Percentiles rank a stretch among this genome's conserved stretches.
These are phyloP conservation scores for Hyaloscypha hepaticicola DNA, from an alignment of 495 filamentous ascomycete species.

Conservation along the genomic window DNA sequence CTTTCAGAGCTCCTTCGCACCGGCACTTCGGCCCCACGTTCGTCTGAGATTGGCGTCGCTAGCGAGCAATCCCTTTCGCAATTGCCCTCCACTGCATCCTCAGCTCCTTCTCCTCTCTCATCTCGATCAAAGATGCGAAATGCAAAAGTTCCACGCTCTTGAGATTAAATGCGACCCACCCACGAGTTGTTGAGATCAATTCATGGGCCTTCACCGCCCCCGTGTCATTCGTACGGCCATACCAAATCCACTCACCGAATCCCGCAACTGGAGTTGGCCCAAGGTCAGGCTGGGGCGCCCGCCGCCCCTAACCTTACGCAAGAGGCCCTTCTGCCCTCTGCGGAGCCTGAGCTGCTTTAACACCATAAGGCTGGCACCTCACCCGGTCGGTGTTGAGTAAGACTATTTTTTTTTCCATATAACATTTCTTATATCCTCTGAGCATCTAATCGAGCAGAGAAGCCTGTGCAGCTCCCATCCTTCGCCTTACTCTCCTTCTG, in stretches of 20 bases:
- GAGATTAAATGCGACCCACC: neutral
- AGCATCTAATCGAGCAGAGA: neutral
- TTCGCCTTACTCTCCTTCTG: neutral
- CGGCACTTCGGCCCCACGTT: neutral
- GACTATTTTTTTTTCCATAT: neutral
- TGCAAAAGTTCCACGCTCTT: neutral
- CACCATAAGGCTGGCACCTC: neutral
- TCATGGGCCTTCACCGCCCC: neutral
- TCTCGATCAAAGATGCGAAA: neutral
- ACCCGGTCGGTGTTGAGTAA: neutral
- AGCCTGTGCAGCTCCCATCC: neutral
- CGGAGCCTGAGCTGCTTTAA: constrained; percentile 4
- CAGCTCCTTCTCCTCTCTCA: neutral
- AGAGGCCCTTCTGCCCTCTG: neutral
- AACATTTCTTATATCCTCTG: neutral
- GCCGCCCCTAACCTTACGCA: neutral
- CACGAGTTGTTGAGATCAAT: neutral
- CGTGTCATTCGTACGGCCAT: neutral
- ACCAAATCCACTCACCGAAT: neutral
- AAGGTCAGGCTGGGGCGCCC: neutral
- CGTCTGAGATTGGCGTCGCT: neutral
- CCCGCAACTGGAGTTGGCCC: neutral
- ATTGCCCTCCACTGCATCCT: neutral
- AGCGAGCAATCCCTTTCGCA: neutral
- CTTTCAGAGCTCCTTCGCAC: neutral